A percentile compares a stretch with the other conserved stretches of the same genome.
phyloP scores from a whole-genome alignment of 2,329 filamentous ascomycete genomes.

The Juglanconis juglandina region DNA sequence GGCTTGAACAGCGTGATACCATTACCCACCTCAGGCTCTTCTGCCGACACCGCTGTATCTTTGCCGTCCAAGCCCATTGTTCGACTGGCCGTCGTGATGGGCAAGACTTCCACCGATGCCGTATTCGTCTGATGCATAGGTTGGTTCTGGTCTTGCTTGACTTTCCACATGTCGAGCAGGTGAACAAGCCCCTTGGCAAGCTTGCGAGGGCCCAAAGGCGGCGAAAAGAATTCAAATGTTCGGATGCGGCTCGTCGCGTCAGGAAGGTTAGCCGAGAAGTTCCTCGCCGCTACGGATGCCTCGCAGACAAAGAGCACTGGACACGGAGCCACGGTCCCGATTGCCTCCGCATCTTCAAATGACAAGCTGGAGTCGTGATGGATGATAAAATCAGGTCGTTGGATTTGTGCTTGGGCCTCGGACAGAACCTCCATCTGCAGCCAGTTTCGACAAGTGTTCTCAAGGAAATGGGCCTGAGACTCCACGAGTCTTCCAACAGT shows the following conservation, averaged over 20 bases:
- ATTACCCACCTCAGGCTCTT: not conserved
- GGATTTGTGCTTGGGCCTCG: not conserved
- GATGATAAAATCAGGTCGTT: constrained; percentile 24
- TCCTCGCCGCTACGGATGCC: constrained; percentile 29
- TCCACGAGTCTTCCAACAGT: constrained; percentile 8
- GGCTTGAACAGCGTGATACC: not conserved
- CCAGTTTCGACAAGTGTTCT: constrained; percentile 31
- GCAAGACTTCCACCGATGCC: not conserved
- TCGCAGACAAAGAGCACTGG: constrained; percentile 31
- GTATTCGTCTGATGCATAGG: not conserved
- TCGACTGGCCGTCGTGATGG: not conserved
- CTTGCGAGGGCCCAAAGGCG: constrained; percentile 38
- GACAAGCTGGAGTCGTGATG: constrained; percentile 20
- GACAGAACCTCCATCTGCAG: constrained; percentile 28
- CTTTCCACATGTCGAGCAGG: constrained; percentile 14
- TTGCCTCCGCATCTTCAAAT: constrained; percentile 8
- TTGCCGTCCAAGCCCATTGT: not conserved
- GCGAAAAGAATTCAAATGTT: constrained; percentile 35
- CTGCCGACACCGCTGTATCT: not conserved
- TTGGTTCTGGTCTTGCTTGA: constrained; percentile 6
- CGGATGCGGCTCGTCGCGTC: constrained; percentile 21
- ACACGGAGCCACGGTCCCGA: constrained; percentile 2
- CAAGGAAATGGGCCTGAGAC: constrained; percentile 20
- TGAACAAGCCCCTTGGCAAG: constrained; percentile 30
- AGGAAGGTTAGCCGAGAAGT: constrained; percentile 16